Conservation (phyloP, 2,329 filamentous ascomycete species). For the Zymoseptoria passerinii region DNA sequence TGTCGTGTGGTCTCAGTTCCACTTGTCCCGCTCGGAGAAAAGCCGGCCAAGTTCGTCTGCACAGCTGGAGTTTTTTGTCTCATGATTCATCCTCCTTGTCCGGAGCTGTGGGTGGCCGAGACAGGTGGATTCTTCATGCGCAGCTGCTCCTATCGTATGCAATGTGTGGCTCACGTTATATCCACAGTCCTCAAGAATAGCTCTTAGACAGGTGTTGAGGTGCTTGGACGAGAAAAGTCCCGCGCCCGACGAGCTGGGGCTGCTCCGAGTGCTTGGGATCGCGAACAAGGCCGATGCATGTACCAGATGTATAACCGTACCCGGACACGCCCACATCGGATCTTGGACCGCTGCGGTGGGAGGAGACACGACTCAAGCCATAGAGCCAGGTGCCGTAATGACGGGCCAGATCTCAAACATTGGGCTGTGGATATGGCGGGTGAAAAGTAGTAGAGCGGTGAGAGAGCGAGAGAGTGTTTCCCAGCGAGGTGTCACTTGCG, state of each 20-base stretch:
- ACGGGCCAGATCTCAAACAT: neutral
- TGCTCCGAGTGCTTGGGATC: neutral
- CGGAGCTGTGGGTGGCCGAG: neutral
- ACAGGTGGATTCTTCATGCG: neutral
- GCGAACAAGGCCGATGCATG: neutral
- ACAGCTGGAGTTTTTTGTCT: neutral
- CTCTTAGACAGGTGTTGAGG: neutral
- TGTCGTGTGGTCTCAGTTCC: neutral
- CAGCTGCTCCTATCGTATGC: neutral
- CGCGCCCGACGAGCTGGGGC: neutral
- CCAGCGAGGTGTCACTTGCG: neutral
- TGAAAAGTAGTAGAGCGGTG: neutral
- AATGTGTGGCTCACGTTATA: neutral
- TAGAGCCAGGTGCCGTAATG: neutral
- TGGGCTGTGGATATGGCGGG: neutral
- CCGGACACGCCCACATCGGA: neutral
- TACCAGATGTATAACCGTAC: neutral
- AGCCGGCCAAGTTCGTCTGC: neutral
- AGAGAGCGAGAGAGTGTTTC: neutral
- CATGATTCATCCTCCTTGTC: neutral
- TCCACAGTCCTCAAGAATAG: neutral
- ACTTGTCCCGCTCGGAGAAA: neutral
- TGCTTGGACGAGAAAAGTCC: neutral
- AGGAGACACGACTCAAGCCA: neutral
- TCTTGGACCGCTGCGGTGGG: neutral